These are phyloP conservation scores for Mycena epipterygia DNA, from an alignment of 768 basidiomycete species.

Conservation along the genomic window DNA sequence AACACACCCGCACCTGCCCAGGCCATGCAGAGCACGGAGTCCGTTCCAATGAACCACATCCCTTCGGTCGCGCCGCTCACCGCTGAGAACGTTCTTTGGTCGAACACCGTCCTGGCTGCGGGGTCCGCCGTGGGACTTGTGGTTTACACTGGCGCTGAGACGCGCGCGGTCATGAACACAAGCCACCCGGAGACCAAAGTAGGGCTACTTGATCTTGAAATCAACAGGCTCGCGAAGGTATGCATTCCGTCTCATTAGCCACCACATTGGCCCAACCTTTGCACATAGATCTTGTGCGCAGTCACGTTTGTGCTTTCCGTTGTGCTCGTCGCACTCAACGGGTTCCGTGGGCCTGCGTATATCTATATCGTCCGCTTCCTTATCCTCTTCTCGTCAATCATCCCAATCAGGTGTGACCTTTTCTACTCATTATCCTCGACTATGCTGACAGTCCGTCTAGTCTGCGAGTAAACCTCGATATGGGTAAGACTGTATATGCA, in stretches of 20 bases:
- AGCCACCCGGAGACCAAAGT: constrained; percentile 96
- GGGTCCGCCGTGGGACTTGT: constrained; percentile 94
- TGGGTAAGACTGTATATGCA: constrained; percentile 99
- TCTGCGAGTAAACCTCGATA: constrained; percentile 98
- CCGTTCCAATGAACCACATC: constrained; percentile 56
- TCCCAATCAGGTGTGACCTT: constrained; percentile 93
- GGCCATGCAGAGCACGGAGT: constrained; percentile 43
- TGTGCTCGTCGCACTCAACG: constrained; percentile 94
- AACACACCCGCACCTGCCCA: constrained; percentile 52
- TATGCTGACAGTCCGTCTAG: constrained; percentile 54
- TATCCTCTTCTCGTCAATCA: constrained; percentile 98
- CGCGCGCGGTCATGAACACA: constrained; percentile 98
- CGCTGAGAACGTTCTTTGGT: constrained; percentile 96
- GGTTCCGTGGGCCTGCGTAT: constrained; percentile 96
- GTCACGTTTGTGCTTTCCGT: constrained; percentile 95
- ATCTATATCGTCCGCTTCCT: constrained; percentile 97
- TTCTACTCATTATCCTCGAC: neutral
- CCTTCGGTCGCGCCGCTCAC: constrained; percentile 86
- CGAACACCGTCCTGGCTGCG: constrained; percentile 97
- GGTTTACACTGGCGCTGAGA: constrained; percentile 95
- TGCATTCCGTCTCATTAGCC: neutral
- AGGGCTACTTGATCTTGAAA: constrained; percentile 92
- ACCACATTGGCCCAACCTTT: neutral
- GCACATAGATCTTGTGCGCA: constrained; percentile 81
- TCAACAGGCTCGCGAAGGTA: constrained; percentile 97